A percentile compares a stretch with the other conserved stretches of the same genome.
These are phyloP conservation scores for Filobasidium floriforme DNA, from an alignment of 768 basidiomycete genomes.

Conservation along the genomic window DNA sequence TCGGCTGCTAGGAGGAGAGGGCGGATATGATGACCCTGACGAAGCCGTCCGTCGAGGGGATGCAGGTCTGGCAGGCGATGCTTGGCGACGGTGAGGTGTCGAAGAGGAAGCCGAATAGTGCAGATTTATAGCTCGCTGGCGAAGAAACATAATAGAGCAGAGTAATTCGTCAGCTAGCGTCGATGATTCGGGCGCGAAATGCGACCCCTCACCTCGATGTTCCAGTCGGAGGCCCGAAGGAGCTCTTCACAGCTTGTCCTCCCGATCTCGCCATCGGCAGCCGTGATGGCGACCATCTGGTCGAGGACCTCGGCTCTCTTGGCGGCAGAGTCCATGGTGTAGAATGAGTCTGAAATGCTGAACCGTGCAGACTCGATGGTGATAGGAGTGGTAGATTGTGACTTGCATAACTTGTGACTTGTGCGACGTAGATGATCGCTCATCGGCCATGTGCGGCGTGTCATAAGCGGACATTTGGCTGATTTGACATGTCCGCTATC, in stretches of 20 bases:
- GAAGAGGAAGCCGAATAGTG: neutral
- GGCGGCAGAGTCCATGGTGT: neutral
- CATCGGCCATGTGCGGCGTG: too few species aligned
- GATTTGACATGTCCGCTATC: too few species aligned
- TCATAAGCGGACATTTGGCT: too few species aligned
- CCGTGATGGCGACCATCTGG: constrained; percentile 40
- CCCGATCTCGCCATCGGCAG: constrained; percentile 27
- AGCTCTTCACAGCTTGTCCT: constrained; percentile 37
- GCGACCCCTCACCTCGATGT: constrained; percentile 40
- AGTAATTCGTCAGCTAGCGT: constrained; percentile 1
- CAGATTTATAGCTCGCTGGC: neutral
- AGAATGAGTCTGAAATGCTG: too few species aligned
- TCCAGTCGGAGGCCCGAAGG: constrained; percentile 37
- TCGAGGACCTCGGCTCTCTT: constrained; percentile 29
- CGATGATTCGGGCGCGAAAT: neutral
- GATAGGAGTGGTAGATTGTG: too few species aligned
- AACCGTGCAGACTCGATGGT: too few species aligned
- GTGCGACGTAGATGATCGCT: too few species aligned
- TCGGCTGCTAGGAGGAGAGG: neutral
- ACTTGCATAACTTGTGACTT: too few species aligned
- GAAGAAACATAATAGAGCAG: neutral
- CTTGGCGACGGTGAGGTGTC: constrained; percentile 1
- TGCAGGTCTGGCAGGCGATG: constrained; percentile 11
- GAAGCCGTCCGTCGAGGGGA: neutral
- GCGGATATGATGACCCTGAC: neutral